Base-by-base conservation (phyloP, 2,329 filamentous ascomycete species). In the Aspergillus neoniger region DNA sequence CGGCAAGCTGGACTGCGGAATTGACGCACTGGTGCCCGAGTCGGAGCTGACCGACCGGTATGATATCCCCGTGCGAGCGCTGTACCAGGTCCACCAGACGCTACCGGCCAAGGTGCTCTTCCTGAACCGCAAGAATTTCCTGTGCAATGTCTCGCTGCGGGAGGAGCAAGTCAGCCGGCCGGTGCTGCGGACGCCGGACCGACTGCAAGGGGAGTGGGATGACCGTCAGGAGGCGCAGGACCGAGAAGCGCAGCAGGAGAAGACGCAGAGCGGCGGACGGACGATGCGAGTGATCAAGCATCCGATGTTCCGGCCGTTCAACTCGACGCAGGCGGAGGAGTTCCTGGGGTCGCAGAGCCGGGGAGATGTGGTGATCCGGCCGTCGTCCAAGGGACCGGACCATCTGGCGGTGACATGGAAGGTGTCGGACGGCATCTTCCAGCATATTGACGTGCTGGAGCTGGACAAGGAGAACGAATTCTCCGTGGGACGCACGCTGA, bases 331-430 rank as follows among this genome's bases (percentile, higher is more conserved):
- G 77, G 95, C 95, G 0, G 92, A 98, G 77, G 92, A 98, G 75
- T 98, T 90, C 74, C 85, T 99, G 32, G 92, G 92, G 44, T 91
- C 90, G 14, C 91, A 96, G 74, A 86, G 89, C 55, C 84, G 88
- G 6, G 95, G 95, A 52, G 95, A 98, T 75, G 90, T 96, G 58
- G 92, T 99, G 62, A 97, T 99, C 71, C 89, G 95, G 48, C 94
- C 95, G 3, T 97, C 92, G 0, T 96, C 92, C 28, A 96, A 96
- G 76, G 95, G 95, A 48, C 90, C 92, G 60, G 95, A 99, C 75
- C 95, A 99, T 80, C 83, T 99, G 58, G 92, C 94, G 7, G 88
- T 99, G 50, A 99, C 95, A 0, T 99, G 95, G 95, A 99, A 99
- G 81, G 93, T 99, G 14, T 90, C 92, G 1, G 92, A 98, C 74